Base-by-base conservation (phyloP, 2,329 filamentous ascomycete species). In the Aspergillus sergii region DNA sequence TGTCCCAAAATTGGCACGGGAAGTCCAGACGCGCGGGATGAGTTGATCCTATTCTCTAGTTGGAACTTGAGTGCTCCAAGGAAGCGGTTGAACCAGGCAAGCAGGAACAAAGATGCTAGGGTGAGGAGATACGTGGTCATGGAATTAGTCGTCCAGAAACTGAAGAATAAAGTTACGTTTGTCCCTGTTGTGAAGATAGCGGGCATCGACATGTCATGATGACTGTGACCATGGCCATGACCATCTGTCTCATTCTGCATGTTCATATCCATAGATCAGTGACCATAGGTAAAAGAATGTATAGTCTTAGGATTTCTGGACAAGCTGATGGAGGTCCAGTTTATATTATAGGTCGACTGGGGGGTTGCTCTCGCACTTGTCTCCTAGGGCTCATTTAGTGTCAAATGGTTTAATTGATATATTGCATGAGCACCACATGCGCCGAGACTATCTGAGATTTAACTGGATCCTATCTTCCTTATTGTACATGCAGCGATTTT, bases 111-210 rank as follows among this genome's bases (percentile, higher is more conserved):
- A 7, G 64, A 46, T 7, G 46, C 4, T 14, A 67, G 55, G 0
- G 64, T 63, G 50, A 64, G n/a, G 30, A 64, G 19, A 60, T 66
- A 67, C 9, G 59, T 43, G 1, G 32, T 12, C 6, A 46, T 16
- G 6, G 66, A 62, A n/a, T 54, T 50, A 5, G 65, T 67, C 8
- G 56, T 57, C 63, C 61, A 65, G 23, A 56, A 53, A 19, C 21
- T 48, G 58, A 67, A 66, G 48, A 66, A 58, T 36, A 67, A 53
- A 23, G 56, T 64, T 26, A 66, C 21, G 11, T 54, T 46, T 23
- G 64, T 67, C 51, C 57, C 53, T 11, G 30, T 14, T 11, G 62
- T 62, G 34, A 64, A 67, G 28, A 59, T 55, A 6, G 60, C 28
- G 16, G 66, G 23, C 61, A 67, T 67, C 3, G 41, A n/a, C 63